These are phyloP conservation scores for Fistulinella prunicolor DNA, from an alignment of 768 basidiomycete species.

Conservation along the genomic window DNA sequence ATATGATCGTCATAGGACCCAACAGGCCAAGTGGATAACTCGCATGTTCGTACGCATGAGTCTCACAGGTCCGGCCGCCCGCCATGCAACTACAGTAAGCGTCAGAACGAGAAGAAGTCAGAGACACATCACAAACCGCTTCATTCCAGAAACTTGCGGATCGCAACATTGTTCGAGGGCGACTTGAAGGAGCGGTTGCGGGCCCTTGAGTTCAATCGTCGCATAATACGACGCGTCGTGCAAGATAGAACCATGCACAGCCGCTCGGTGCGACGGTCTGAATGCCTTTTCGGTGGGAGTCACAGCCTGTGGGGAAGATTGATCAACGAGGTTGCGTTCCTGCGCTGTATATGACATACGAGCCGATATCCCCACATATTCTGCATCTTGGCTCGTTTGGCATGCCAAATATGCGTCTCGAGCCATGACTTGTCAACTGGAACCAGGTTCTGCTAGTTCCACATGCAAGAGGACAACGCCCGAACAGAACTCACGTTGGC, in stretches of 20 bases:
- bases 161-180: constrained; percentile 60
- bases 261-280: constrained; percentile 87
- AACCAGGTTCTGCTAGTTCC: not conserved
- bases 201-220: constrained; percentile 70
- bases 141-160: constrained; percentile 61
- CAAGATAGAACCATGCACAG: constrained; percentile 78
- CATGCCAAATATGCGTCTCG: constrained; percentile 96
- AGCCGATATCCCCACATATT: constrained; percentile 90
- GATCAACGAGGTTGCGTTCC: not conserved
- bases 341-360: constrained; percentile 36
- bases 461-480: not conserved
- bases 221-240: constrained; percentile 89
- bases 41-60: constrained; percentile 59
- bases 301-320: constrained; percentile 50
- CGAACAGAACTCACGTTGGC: constrained; percentile 62
- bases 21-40: constrained; percentile 70
- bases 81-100: constrained; percentile 48
- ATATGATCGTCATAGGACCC: constrained; percentile 69
- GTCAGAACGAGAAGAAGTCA: constrained; percentile 1
- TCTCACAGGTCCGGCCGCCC: constrained; percentile 66
- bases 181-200: constrained; percentile 49
- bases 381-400: constrained; percentile 94
- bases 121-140: constrained; percentile 42
- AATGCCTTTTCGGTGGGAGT: constrained; percentile 91
- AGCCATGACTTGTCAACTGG: constrained; percentile 88